phyloP scores from a whole-genome alignment of 2,329 filamentous ascomycete genomes.

The Paraconiothyrium sp. region DNA sequence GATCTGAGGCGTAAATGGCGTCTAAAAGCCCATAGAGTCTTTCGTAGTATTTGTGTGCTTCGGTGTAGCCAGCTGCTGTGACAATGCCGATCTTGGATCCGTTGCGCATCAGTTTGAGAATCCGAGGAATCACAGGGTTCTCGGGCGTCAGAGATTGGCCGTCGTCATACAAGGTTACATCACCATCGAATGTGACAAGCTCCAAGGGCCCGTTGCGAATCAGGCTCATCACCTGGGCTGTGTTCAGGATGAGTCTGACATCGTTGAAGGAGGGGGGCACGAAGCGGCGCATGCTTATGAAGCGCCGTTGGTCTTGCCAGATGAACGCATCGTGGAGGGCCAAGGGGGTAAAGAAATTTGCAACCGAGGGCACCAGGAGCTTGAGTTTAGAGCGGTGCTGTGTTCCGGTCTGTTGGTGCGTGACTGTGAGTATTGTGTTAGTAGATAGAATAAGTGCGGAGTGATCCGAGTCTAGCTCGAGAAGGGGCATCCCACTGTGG shows the following conservation, averaged over 20 bases:
- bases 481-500: constrained; percentile 70
- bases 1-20: constrained; percentile 71
- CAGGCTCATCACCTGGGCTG: constrained; percentile 93
- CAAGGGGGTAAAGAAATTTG: constrained; percentile 91
- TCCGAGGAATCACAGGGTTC: constrained; percentile 78
- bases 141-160: constrained; percentile 78
- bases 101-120: constrained; percentile 75
- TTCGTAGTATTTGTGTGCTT: constrained; percentile 84
- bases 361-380: constrained; percentile 87
- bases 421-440: constrained; percentile 61
- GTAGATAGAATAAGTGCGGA: not conserved
- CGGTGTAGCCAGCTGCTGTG: constrained; percentile 93
- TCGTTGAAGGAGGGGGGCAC: constrained; percentile 98
- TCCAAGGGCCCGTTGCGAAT: constrained; percentile 76
- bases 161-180: constrained; percentile 90
- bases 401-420: constrained; percentile 71
- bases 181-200: constrained; percentile 95
- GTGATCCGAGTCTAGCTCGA: not conserved
- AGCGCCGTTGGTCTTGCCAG: constrained; percentile 84
- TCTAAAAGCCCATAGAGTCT: constrained; percentile 88
- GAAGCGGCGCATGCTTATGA: constrained; percentile 90
- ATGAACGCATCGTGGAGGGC: constrained; percentile 89
- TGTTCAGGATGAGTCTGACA: constrained; percentile 90
- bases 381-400: constrained; percentile 87
- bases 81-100: constrained; percentile 93